These are phyloP conservation scores for Suillus bovinus DNA, from an alignment of 768 basidiomycete genomes.

Conservation along the genomic window DNA sequence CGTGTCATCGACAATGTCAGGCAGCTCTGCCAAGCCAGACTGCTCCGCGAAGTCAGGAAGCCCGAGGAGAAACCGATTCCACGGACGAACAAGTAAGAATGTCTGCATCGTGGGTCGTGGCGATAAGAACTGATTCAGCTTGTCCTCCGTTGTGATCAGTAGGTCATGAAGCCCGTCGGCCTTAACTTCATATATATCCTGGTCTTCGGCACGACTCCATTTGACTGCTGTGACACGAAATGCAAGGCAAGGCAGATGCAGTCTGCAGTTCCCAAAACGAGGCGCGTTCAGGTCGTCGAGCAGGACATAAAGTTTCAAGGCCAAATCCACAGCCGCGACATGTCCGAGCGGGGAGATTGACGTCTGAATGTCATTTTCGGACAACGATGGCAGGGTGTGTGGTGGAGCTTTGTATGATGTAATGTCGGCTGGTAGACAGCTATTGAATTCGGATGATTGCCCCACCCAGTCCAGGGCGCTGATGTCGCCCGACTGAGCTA, in stretches of 20 bases:
- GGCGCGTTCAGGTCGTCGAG: not conserved
- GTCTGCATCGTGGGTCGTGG: not conserved
- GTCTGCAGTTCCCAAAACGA: not conserved
- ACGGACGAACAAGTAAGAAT: not conserved
- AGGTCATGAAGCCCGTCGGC: not conserved
- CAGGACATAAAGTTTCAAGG: not conserved
- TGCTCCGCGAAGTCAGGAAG: not conserved
- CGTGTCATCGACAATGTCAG: too few species aligned
- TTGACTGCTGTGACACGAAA: not conserved
- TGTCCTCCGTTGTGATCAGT: not conserved
- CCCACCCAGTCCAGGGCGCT: not conserved
- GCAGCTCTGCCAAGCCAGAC: too few species aligned
- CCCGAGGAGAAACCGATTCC: not conserved
- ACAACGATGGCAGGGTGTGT: not conserved
- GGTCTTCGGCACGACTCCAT: not conserved
- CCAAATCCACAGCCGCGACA: not conserved
- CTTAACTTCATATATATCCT: not conserved
- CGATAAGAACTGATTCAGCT: not conserved
- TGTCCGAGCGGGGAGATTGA: too few species aligned
- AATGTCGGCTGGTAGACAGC: not conserved
- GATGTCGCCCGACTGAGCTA: not conserved
- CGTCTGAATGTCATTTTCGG: not conserved
- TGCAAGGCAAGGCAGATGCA: not conserved
- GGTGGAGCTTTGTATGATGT: not conserved
- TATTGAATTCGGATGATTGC: not conserved